Evolutionary conservation across 441 rosid species (phyloP), one percentile per base, ranked within the genome.

Genomic region (Syzygium syzygioides): DNA sequence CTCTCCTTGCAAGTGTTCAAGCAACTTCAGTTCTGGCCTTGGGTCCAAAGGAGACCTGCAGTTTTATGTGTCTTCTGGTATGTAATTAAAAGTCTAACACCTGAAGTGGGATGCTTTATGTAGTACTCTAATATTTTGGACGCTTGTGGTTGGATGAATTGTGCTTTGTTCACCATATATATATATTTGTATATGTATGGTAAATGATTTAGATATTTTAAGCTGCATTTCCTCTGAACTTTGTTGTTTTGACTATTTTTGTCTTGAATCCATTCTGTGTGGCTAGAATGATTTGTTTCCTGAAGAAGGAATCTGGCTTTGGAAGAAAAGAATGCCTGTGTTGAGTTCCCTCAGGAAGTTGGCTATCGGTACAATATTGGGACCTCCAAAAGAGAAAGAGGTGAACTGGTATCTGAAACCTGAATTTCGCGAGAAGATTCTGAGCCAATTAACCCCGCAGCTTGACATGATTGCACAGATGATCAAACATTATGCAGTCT

Each of bases 21-120:
- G 94, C 95, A 34, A 91, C 96, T 88, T 94, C 99, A 86, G 90
- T 93, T 57, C 91, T 95, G 90, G 95, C 98, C 86, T 92, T 96
- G 94, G 99, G 99, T 91, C 99, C 99, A 53, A 97, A 97, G 93
- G 99, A 97, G 94, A 96, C 97, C 55, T 98, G 99, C 94, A 98
- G 99, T 92, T 91, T 97, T 90, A 95, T 96, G 45, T 97, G 98
- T 92, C 95, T 98, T 92, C 89, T 98, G 95, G 99, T 98, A 97
- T 91, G 96, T 88, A 87, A 86, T 41, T 41, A 23, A 6, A 41
- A 76, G n/a, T 76, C 52, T 76, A 53, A 76, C 48, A 41, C 53
- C 83, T 41, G 83, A 41, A 76, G 83, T 60, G 68, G 32, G 68
- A 60, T 60, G 17, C 68, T 60, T 60, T 60, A 13, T 60, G 68